These are phyloP conservation scores for Alternaria viburni DNA, from an alignment of 2,329 filamentous ascomycete species.

Conservation along the genomic window DNA sequence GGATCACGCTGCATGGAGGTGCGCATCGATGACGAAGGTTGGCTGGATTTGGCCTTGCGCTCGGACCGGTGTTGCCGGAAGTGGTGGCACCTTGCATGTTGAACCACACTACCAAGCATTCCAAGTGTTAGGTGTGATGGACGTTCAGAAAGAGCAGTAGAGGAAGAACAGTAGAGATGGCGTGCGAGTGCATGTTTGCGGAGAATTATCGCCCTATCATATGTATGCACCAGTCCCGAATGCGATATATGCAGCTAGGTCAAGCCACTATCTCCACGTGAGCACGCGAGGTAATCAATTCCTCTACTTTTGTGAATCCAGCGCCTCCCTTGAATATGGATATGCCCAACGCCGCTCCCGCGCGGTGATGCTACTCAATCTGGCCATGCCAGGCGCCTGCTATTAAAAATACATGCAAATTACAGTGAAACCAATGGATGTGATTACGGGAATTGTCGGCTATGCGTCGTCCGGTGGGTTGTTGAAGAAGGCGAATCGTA, in stretches of 20 bases:
- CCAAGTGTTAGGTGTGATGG: background rate
- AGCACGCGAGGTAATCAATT: slow-evolving; percentile 13
- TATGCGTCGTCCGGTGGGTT: slow-evolving; percentile 47
- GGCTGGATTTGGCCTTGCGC: slow-evolving; percentile 1
- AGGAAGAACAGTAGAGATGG: background rate
- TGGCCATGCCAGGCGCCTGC: slow-evolving; percentile 28
- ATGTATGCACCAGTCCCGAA: background rate
- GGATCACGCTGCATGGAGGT: slow-evolving; percentile 6
- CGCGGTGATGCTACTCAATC: slow-evolving; percentile 39
- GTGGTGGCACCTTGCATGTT: background rate
- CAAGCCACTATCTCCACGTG: slow-evolving; percentile 13
- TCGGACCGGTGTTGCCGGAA: background rate
- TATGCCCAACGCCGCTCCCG: slow-evolving; percentile 33
- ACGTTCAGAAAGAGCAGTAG: background rate
- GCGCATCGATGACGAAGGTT: slow-evolving; percentile 2
- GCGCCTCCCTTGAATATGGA: slow-evolving; percentile 11
- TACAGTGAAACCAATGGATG: slow-evolving; percentile 34
- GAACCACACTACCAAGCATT: background rate
- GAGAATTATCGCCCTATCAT: background rate
- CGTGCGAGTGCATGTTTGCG: background rate
- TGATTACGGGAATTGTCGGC: slow-evolving; percentile 18
- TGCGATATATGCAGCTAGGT: slow-evolving; percentile 7
- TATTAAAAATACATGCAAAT: slow-evolving; percentile 46
- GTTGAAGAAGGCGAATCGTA: slow-evolving; percentile 50
- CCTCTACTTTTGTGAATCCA: slow-evolving; percentile 22